Evolutionary conservation across 75 land plant species (phyloP).

Genomic region (Sequoia sempervirens): DNA sequence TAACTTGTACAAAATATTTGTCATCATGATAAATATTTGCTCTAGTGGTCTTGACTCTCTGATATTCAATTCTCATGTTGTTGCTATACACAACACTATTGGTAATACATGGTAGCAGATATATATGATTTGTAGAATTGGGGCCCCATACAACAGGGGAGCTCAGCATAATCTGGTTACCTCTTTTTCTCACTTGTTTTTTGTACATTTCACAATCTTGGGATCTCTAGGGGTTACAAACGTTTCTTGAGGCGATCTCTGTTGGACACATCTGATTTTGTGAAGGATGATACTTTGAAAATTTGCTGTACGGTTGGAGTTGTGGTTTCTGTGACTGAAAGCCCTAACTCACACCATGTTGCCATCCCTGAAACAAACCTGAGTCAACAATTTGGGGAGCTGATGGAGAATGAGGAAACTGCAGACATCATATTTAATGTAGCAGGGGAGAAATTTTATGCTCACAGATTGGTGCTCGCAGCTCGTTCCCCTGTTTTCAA

Average conservation of each 20-base stretch:
- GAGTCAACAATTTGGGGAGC: constrained; percentile 42
- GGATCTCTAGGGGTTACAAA: constrained; percentile 49
- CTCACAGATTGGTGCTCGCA: constrained; percentile 44
- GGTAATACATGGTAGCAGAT: not conserved
- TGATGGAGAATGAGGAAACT: constrained; percentile 32
- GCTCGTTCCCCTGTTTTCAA: constrained; percentile 50
- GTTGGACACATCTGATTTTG: constrained; percentile 52
- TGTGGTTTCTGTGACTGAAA: constrained; percentile 38
- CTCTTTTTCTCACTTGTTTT: not conserved
- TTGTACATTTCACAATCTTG: constrained; percentile 3
- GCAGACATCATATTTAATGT: constrained; percentile 35
- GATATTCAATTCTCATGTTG: not conserved
- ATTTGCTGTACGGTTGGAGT: constrained; percentile 46
- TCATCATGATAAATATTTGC: not conserved
- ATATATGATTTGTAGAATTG: not conserved
- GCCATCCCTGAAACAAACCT: constrained; percentile 32
- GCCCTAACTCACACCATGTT: constrained; percentile 26
- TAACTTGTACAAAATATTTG: not conserved
- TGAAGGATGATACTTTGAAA: constrained; percentile 37
- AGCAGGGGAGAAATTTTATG: constrained; percentile 34
- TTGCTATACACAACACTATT: not conserved
- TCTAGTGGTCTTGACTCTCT: not conserved
- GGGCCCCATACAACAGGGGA: not conserved
- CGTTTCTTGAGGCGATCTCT: constrained; percentile 46
- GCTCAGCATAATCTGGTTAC: not conserved